phyloP scores from a whole-genome alignment of 2,329 filamentous ascomycete genomes.

The Aaosphaeria arxii region DNA sequence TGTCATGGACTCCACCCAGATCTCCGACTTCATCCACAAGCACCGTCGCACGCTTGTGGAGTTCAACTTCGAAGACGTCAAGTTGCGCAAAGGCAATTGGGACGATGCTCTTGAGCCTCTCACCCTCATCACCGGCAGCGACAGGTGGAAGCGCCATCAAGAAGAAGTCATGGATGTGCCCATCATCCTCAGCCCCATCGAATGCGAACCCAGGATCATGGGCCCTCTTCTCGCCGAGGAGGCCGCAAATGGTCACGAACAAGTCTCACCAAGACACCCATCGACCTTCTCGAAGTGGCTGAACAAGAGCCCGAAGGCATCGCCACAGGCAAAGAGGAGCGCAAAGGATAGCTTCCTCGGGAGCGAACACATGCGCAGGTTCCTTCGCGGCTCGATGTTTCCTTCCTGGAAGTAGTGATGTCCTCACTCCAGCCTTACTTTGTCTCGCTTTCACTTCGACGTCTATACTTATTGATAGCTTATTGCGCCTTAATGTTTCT shows the following conservation, averaged over 20 bases:
- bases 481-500: too few relatives aligned
- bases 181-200: conserved; percentile 34
- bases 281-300: conserved; percentile 31
- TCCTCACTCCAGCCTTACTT: not conserved
- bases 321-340: conserved; percentile 9
- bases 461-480: too few relatives aligned
- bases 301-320: conserved; percentile 19
- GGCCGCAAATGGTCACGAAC: conserved; percentile 4
- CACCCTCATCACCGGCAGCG: conserved; percentile 43
- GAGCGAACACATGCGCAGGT: conserved; percentile 35
- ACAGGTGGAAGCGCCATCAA: conserved; percentile 41
- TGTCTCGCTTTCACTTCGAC: too few relatives aligned
- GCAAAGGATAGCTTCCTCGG: conserved; percentile 36
- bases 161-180: conserved; percentile 42
- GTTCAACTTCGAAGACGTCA: conserved; percentile 76
- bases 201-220: conserved; percentile 32
- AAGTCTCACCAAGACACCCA: conserved; percentile 7
- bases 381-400: conserved; percentile 28
- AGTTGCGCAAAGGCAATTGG: conserved; percentile 71
- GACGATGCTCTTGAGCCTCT: conserved; percentile 77
- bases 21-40: conserved; percentile 64
- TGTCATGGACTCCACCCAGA: conserved; percentile 67
- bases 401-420: conserved; percentile 24
- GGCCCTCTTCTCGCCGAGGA: conserved; percentile 32
- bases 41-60: conserved; percentile 70